A percentile compares a stretch with the other conserved stretches of the same genome.
Evolutionary conservation across 2,329 filamentous ascomycete genomes (phyloP).

Genomic region (Pyrenochaeta sp.): DNA sequence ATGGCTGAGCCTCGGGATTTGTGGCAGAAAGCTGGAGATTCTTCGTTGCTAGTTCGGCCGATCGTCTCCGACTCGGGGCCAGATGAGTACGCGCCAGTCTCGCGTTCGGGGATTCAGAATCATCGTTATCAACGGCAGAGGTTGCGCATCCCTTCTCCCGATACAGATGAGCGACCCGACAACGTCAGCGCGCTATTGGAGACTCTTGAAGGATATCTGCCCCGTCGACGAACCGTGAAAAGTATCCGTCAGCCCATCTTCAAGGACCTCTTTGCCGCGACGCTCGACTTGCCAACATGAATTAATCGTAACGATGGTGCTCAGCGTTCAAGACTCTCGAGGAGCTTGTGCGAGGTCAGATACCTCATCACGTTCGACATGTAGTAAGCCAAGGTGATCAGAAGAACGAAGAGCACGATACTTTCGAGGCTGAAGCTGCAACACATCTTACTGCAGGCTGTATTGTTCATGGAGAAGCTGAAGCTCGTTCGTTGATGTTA

Average conservation of each 20-base stretch:
- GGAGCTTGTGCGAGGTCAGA: no score
- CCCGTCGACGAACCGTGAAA: neutral
- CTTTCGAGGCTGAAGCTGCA: no score
- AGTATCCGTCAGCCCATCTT: neutral
- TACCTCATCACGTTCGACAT: no score
- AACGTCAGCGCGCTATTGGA: conserved; percentile 9
- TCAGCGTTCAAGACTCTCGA: no score
- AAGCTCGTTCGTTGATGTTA: no score
- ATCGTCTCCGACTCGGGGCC: conserved; percentile 9
- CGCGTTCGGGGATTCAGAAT: conserved; percentile 11
- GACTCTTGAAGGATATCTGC: conserved; percentile 15
- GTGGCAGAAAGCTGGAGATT: conserved; percentile 20
- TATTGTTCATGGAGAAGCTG: no score
- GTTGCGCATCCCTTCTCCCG: conserved; percentile 27
- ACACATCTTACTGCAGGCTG: no score
- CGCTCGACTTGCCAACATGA: no score
- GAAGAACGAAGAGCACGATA: no score
- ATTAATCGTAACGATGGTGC: no score
- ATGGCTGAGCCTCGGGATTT: conserved; percentile 19
- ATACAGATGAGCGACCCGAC: conserved; percentile 25
- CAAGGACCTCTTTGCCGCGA: neutral
- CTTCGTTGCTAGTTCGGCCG: conserved; percentile 15
- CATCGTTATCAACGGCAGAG: neutral
- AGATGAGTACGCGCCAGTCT: conserved; percentile 19
- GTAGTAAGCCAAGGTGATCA: no score